Evolutionary conservation across 108 stramenopile genomes (phyloP).

Genomic region (Cyclotella kingstonii): DNA sequence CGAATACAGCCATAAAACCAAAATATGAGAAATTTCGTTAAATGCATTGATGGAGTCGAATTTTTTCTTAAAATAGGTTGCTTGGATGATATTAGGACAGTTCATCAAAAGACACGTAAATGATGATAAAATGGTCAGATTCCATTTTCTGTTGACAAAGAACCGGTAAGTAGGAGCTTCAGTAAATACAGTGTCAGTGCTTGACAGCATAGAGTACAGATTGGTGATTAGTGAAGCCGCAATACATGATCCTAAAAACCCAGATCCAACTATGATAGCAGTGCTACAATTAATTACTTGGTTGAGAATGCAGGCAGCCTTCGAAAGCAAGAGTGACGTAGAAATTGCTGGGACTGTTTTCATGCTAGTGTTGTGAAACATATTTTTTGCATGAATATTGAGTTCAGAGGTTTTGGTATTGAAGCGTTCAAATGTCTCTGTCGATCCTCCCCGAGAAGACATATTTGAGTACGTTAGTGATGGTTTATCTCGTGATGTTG

Average conservation of each 20-base stretch:
- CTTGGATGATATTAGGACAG: neutral
- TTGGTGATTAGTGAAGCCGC: conserved; percentile 10
- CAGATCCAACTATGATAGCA: conserved; percentile 6
- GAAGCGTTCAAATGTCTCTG: too few species aligned
- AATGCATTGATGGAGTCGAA: neutral
- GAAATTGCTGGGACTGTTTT: too few species aligned
- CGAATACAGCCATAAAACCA: neutral
- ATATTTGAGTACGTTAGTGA: too few species aligned
- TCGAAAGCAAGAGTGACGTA: too few species aligned
- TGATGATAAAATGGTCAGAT: neutral
- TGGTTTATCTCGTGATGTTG: too few species aligned
- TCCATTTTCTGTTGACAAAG: conserved; percentile 4
- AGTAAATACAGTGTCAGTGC: neutral
- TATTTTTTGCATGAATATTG: too few species aligned
- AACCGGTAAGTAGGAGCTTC: neutral
- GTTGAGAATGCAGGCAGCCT: conserved; percentile 6
- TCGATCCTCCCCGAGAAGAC: too few species aligned
- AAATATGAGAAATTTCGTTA: neutral
- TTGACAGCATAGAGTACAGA: neutral
- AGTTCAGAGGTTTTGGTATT: too few species aligned
- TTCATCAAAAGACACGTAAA: neutral
- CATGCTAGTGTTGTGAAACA: too few species aligned
- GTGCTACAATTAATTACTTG: conserved; percentile 20
- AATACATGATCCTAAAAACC: conserved; percentile 23
- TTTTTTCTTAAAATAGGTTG: neutral